Base-by-base conservation (phyloP, 306 rosid genomes). In the Chamaecrista fasciculata region DNA sequence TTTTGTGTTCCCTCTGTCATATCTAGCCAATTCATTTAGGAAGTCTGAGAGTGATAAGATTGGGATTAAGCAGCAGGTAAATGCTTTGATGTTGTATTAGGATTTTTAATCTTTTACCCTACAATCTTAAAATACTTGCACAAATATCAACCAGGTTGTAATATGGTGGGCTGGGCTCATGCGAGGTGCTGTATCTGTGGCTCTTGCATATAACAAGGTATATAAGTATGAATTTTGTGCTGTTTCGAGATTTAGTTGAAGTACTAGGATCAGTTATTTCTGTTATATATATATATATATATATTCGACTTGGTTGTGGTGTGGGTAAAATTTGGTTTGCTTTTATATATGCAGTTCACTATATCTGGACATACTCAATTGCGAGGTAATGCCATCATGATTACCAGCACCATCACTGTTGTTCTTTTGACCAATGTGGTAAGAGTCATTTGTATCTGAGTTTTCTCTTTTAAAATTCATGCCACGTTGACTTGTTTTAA, bases 161-260 rank as follows among this genome's bases (percentile, higher is more conserved):
- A 81, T 87, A 55, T 87, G 87, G 89, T 86, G 91, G 91, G 86
- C 88, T 33, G 91, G 91, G 57, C 86, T 86, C 43, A 83, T 83
- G 82, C 84, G 91, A 26, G 91, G 91, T 21, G 91, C 91, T 39
- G 88, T 86, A 44, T 86, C 91, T 24, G 66, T 86, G 75, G 88
- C 91, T 29, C 86, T 86, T 49, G 91, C 88, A 62, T 86, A 83
- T 67, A 76, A 76, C 20, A 77, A 82, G 87, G 91, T 86, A 86
- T 86, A 86, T 44, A 20, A 29, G 49, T 44, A 53, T 53, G 50
- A 55, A 7, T 55, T 0, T 5, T 10, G n/a, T 28, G 42, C 39
- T 53, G 59, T 1, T 21, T 4, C 25, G 12, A 8, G 18, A 51
- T 28, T 26, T 16, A 14, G 51, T 37, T 1, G 12, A 51, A 59